Evolutionary conservation across 768 basidiomycete genomes (phyloP).

Genomic region (Kwoniella botswanensis): DNA sequence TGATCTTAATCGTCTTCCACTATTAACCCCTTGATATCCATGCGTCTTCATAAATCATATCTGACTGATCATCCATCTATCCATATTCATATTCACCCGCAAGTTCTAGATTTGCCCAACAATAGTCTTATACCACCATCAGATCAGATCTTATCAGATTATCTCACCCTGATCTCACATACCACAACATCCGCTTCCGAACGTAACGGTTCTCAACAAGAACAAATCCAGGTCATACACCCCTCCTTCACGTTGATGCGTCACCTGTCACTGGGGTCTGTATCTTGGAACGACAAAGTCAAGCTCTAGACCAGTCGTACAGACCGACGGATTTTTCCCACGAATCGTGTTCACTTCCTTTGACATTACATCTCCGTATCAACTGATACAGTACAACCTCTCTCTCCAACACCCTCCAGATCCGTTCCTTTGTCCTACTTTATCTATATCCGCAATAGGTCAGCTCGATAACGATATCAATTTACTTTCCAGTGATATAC

Average conservation of each 20-base stretch:
- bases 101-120: background rate
- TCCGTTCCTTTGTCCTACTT: slow-evolving; percentile 7
- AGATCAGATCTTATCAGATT: background rate
- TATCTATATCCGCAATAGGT: background rate
- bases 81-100: background rate
- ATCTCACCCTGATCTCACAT: background rate
- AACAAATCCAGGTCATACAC: background rate
- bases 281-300: too few relatives aligned
- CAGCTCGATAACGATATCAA: too few relatives aligned
- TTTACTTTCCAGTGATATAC: too few relatives aligned
- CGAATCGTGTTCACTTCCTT: background rate
- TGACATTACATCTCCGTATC: slow-evolving; percentile 8
- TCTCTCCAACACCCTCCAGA: background rate
- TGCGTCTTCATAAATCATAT: background rate
- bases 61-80: too few relatives aligned
- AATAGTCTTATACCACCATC: background rate
- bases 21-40: background rate
- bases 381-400: background rate
- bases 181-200: background rate
- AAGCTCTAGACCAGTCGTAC: background rate
- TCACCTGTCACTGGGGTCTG: background rate
- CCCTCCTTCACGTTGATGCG: background rate
- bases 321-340: background rate
- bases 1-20: background rate
- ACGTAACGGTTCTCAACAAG: background rate